Base-by-base conservation (phyloP, 2,329 filamentous ascomycete genomes). In the Fusarium sp. region DNA sequence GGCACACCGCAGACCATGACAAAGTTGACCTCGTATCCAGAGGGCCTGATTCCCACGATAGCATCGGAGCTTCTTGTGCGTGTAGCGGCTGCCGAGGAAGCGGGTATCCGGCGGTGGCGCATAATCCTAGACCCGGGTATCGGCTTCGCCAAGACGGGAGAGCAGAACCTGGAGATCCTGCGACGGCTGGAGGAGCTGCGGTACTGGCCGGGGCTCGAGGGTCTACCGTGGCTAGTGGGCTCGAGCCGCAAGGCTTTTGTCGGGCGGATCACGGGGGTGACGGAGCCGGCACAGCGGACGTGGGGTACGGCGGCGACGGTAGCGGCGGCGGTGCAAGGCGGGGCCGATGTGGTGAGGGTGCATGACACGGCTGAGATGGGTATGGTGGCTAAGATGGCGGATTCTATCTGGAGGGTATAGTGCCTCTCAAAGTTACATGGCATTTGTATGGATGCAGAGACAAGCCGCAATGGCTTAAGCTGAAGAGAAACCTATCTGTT, bases 41-140 rank as follows among this genome's bases (percentile, higher is more conserved):
- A 85, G 15, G 92, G 91, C 4, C 79, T 97, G 24, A 81, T 95
- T 21, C 77, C 84, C 1, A 88, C 87, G 11, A 84, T 97, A 5
- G 88, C 86, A 7, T 72, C 77, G 2, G 94, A 97, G 80, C 87
- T 98, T 7, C 82, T 86, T 4, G 84, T 81, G 10, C 91, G 94
- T 17, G 87, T 98, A 7, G 82, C 82, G 0, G 92, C 88, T 3
- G 96, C 96, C 22, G 86, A 97, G 78, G 85, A 83, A 15, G 94
- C 94, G 0, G 96, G 96, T 1, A 88, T 99, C 43, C 87, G 93
- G 6, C 90, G 94, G 49, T 99, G 96, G 96, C 92, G 95, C 69
- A 97, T 99, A 69, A 90, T 98, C 34, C 88, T 98, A 3, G 96
- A 99, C 77, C 96, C 96, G 0, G 96, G 96, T 0, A 88, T 99